Evolutionary conservation across 2,329 filamentous ascomycete genomes (phyloP).

Genomic region (Calonectria pseudoreteaudii): DNA sequence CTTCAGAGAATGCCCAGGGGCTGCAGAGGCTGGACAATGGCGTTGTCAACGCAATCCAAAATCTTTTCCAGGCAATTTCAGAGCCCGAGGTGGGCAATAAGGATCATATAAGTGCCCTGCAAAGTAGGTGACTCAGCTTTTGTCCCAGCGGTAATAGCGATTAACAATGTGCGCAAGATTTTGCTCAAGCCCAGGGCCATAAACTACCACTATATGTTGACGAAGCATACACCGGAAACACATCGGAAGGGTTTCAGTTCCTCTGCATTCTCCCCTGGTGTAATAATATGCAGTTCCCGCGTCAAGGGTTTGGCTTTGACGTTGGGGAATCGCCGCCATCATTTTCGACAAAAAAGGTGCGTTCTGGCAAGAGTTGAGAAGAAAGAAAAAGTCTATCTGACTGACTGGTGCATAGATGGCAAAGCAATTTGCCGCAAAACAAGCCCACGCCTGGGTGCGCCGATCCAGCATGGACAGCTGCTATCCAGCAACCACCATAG

Average conservation of each 20-base stretch:
- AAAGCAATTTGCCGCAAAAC: background rate
- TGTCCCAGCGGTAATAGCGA: background rate
- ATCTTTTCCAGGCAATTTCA: background rate
- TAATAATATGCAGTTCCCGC: background rate
- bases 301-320: background rate
- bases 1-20: background rate
- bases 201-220: background rate
- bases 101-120: background rate
- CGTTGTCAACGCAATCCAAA: background rate
- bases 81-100: background rate
- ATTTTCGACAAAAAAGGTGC: background rate
- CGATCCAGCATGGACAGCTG: background rate
- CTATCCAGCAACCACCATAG: background rate
- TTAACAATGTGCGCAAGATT: background rate
- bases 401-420: background rate
- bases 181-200: background rate
- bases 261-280: background rate
- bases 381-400: background rate
- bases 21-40: background rate
- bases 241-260: background rate
- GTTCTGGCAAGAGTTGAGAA: background rate
- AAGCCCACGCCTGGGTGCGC: background rate
- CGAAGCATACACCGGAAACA: background rate
- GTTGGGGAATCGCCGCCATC: background rate
- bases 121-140: background rate